Conservation (phyloP, 345 rosid species). For the Acer campestre region DNA sequence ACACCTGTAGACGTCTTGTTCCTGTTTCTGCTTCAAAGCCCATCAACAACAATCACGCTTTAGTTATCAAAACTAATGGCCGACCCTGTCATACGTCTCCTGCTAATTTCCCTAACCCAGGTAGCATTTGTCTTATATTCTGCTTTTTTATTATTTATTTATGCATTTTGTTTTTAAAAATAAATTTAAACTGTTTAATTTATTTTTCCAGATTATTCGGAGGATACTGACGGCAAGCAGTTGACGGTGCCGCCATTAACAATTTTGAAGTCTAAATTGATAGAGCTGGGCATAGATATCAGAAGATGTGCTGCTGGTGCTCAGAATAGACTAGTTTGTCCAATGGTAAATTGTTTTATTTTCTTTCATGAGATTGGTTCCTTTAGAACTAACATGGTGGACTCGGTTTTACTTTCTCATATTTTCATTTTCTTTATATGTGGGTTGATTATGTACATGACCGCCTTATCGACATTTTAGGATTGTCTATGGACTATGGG, state of each 20-base stretch:
- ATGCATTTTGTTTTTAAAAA: neutral
- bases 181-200: neutral
- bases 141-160: neutral
- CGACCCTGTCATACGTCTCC: neutral
- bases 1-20: conserved; percentile 14
- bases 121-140: neutral
- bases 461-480: too few relatives aligned
- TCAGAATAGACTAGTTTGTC: conserved; percentile 61
- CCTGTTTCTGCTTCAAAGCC: conserved; percentile 32
- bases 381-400: neutral
- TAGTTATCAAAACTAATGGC: conserved; percentile 28
- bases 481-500: too few relatives aligned
- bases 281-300: conserved; percentile 50
- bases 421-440: neutral
- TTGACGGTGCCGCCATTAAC: conserved; percentile 22
- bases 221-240: neutral
- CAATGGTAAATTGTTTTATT: conserved; percentile 45
- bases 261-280: conserved; percentile 52
- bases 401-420: neutral
- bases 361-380: conserved; percentile 2
- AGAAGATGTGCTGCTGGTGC: conserved; percentile 51
- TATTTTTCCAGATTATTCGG: conserved; percentile 35
- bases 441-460: neutral
- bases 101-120: conserved; percentile 22
- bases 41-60: conserved; percentile 23